These are phyloP conservation scores for Thalassiosira ordinaria DNA, from an alignment of 352 stramenopile species.

Conservation along the genomic window DNA sequence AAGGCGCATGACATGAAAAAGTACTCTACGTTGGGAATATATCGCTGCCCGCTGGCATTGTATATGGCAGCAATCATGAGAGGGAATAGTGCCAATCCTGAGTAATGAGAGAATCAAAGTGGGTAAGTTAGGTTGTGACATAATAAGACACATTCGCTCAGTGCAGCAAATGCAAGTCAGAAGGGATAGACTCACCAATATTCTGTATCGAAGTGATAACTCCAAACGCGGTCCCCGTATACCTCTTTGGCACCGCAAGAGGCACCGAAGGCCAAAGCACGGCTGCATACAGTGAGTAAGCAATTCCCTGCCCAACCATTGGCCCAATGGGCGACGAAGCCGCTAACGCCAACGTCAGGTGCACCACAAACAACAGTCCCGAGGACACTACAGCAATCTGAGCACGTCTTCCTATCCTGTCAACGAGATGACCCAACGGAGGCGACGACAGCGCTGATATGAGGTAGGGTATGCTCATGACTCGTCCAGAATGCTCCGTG, in stretches of 20 bases:
- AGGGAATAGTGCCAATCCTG: slow-evolving; percentile 85
- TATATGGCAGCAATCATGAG: slow-evolving; percentile 78
- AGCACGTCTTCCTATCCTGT: slow-evolving; percentile 89
- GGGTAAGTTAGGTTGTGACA: too few species aligned
- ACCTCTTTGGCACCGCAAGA: slow-evolving; percentile 89
- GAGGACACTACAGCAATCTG: slow-evolving; percentile 88
- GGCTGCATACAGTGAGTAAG: slow-evolving; percentile 92
- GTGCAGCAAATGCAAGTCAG: too few species aligned
- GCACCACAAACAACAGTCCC: slow-evolving; percentile 87
- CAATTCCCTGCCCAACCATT: slow-evolving; percentile 90
- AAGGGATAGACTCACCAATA: too few species aligned
- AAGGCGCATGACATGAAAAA: slow-evolving; percentile 77
- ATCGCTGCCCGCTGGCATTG: slow-evolving; percentile 45
- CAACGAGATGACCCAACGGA: slow-evolving; percentile 91
- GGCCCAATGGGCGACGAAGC: slow-evolving; percentile 86
- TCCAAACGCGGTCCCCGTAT: slow-evolving; percentile 91
- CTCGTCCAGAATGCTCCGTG: slow-evolving; percentile 85
- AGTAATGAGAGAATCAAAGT: too few species aligned
- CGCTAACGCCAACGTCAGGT: slow-evolving; percentile 88
- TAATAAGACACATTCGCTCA: too few species aligned
- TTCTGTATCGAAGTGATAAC: slow-evolving; percentile 93
- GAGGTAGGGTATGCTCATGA: slow-evolving; percentile 93
- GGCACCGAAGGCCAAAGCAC: slow-evolving; percentile 92
- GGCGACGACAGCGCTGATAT: slow-evolving; percentile 90
- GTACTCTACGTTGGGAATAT: slow-evolving; percentile 80